Conservation (phyloP, 2,329 filamentous ascomycete genomes). For the Phialocephala sp. region DNA sequence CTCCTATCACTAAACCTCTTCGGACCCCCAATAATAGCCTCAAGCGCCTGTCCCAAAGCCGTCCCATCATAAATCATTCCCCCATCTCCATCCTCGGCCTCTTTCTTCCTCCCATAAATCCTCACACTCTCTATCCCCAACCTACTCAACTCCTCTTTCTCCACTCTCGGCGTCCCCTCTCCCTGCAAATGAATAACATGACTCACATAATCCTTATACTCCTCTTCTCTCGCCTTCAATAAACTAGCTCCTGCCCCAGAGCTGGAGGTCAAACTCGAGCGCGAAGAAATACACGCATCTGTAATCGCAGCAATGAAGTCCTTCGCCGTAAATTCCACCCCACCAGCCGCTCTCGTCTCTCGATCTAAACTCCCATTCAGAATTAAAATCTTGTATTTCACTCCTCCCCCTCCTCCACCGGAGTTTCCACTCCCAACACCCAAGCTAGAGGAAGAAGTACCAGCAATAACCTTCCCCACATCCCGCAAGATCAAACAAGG, state of each 20-base stretch:
- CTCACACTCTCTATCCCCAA: slow-evolving; percentile 80
- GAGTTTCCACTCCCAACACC: not conserved
- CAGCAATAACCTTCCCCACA: slow-evolving; percentile 69
- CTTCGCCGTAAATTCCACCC: slow-evolving; percentile 68
- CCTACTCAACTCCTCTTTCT: slow-evolving; percentile 64
- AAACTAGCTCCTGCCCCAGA: not conserved
- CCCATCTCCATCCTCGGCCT: slow-evolving; percentile 49
- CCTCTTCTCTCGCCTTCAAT: slow-evolving; percentile 42
- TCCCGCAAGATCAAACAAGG: slow-evolving; percentile 81
- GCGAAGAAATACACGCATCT: slow-evolving; percentile 60
- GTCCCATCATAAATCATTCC: slow-evolving; percentile 76
- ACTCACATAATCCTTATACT: slow-evolving; percentile 75
- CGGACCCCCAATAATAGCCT: slow-evolving; percentile 71
- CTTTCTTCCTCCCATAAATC: slow-evolving; percentile 72
- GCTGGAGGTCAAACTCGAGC: not conserved
- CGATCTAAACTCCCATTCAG: slow-evolving; percentile 83
- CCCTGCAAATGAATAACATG: slow-evolving; percentile 84
- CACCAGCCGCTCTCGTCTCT: slow-evolving; percentile 75
- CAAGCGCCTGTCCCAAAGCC: slow-evolving; percentile 75
- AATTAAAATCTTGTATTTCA: slow-evolving; percentile 69
- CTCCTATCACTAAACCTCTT: slow-evolving; percentile 52
- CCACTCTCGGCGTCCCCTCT: slow-evolving; percentile 70
- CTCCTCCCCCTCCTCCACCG: slow-evolving; percentile 26
- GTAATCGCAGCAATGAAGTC: slow-evolving; percentile 86
- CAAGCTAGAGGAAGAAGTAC: slow-evolving; percentile 21